Evolutionary conservation across 1,139 yeast species (phyloP).

Genomic region (Zygotorulaspora mrakii): DNA sequence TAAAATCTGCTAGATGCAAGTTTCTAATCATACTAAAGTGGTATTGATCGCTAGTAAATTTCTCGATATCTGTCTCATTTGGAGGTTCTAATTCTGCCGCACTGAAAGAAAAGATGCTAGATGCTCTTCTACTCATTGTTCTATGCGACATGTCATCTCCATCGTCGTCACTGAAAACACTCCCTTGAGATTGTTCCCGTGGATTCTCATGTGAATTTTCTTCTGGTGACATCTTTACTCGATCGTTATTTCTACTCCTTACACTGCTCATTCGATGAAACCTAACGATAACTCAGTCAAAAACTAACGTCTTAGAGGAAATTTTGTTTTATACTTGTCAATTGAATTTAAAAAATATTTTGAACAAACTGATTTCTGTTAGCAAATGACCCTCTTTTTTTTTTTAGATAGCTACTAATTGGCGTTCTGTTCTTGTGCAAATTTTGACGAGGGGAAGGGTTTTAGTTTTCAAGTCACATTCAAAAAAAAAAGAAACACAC

Average conservation of each 20-base stretch:
- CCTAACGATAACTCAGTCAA: too few species aligned
- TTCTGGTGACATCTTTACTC: conserved; percentile 7
- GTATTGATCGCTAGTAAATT: conserved; percentile 73
- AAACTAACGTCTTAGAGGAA: background rate
- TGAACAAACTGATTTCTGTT: too few species aligned
- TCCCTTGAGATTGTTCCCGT: conserved; percentile 3
- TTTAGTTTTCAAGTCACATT: background rate
- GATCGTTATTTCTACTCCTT: conserved; percentile 8
- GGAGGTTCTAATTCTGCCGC: conserved; percentile 49
- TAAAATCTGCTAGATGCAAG: conserved; percentile 92
- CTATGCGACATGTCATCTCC: conserved; percentile 15
- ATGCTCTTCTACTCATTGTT: conserved; percentile 38
- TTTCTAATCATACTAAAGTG: conserved; percentile 74
- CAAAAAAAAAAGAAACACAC: too few species aligned
- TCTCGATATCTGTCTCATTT: conserved; percentile 69
- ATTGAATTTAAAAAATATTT: too few species aligned
- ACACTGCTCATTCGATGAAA: conserved; percentile 8
- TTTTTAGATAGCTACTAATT: background rate
- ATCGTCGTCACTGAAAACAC: conserved; percentile 13
- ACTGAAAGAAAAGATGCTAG: conserved; percentile 41
- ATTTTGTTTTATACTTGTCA: background rate
- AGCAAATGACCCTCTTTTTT: too few species aligned
- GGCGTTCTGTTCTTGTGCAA: conserved; percentile 4
- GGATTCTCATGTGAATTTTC: conserved; percentile 3
- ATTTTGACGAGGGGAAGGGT: conserved; percentile 1